Evolutionary conservation across 129 eudicot genomes (phyloP), one percentile per base, ranked within the genome.

Genomic region (Pseudognaphalium luteoalbum): DNA sequence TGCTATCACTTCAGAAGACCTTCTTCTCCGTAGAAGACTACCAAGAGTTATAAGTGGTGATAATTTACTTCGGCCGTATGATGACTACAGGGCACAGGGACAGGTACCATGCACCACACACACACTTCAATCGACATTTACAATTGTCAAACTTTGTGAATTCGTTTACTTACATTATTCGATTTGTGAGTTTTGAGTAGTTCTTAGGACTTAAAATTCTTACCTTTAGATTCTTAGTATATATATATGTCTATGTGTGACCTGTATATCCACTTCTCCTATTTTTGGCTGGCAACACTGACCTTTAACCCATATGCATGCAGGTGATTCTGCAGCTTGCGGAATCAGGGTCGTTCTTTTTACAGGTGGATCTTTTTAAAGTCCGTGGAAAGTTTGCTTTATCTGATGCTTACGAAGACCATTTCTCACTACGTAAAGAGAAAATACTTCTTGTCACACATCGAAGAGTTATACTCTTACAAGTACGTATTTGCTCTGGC

Each of bases 371-470:
- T 79, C 79, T 95, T 64, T 95, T 95, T 73, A 95, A 89, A 88
- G 99, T 95, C 5, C 99, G 99, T 68, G 99, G 92, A 50, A 95
- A 95, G 85, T 95, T 95, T 85, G 99, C 97, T 19, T 77, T 91
- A 42, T 86, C 99, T 3, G 99, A 95, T 88, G 99, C 99, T 66
- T 95, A 95, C 19, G 99, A 95, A 80, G 89, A 91, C 78, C 99
- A 95, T 82, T 91, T 89, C 63, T 75, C 81, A 39, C 92, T 95
- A 57, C 97, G 97, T 14, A 95, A 95, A 81, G 97, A 87, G 60
- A 95, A 89, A 74, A 73, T 91, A 70, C 85, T 95, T 73, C 54
- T 95, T 70, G 90, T 95, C 59, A 95, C 99, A 7, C 97, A 95
- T 64, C 86, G 99, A 71, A 87, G 99, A 85, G 93, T 85, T 77